phyloP scores from a whole-genome alignment of 1,284 basidiomycete species.

The Cryptococcus maquisensis region DNA sequence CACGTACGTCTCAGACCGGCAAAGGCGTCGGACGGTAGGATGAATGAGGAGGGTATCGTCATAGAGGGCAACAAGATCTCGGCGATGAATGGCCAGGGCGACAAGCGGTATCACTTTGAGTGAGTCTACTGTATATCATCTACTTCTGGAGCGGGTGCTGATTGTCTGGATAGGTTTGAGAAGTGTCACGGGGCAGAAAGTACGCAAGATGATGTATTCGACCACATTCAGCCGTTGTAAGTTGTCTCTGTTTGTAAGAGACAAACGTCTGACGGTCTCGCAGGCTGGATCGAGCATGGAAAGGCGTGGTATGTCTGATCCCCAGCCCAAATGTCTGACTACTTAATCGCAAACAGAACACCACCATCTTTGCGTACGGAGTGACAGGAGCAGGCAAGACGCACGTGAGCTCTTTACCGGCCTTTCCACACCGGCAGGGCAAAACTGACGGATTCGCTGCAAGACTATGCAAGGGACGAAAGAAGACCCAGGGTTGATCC shows the following conservation, averaged over 20 bases:
- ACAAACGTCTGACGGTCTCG: background rate
- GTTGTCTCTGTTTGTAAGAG: background rate
- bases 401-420: constrained; percentile 22
- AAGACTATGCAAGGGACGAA: constrained; percentile 76
- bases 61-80: constrained; percentile 14
- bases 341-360: constrained; percentile 16
- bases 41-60: constrained; percentile 11
- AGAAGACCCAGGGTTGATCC: constrained; percentile 68
- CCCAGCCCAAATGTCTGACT: background rate
- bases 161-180: constrained; percentile 15
- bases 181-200: constrained; percentile 18
- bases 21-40: constrained; percentile 6
- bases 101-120: constrained; percentile 16
- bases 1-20: constrained; percentile 24
- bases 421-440: background rate
- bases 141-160: background rate
- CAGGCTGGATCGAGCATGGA: constrained; percentile 23
- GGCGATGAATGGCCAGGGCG: constrained; percentile 9
- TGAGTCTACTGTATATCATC: constrained; percentile 4
- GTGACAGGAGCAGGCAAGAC: constrained; percentile 43
- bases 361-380: constrained; percentile 36
- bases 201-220: constrained; percentile 28
- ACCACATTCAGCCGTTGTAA: constrained; percentile 23
- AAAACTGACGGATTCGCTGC: background rate
- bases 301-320: constrained; percentile 21